Base-by-base conservation (phyloP, 2,329 filamentous ascomycete species). In the Fusarium miscanthi region DNA sequence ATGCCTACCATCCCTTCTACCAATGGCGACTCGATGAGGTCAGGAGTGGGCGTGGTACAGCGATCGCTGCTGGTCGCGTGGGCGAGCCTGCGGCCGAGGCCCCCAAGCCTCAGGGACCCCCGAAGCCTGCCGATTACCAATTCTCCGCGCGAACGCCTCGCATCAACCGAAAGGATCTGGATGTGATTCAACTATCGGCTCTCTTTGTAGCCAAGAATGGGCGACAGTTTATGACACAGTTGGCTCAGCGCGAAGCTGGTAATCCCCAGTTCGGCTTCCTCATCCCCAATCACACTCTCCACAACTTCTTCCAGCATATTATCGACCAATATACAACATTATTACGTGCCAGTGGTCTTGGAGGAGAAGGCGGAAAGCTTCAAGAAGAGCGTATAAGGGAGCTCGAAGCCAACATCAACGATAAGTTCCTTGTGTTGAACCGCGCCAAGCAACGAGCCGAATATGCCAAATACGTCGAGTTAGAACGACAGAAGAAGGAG, bases 221-320 rank as follows among this genome's bases (percentile, higher is more conserved):
- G 19, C 91, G 95, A 69, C 91, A 92, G 69, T 99, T 96, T 84
- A 94, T 97, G 89, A 98, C 94, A 27, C 89, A 92, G 60, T 85
- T 99, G 71, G 94, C 93, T 30, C 95, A 97, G 83, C 90, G 94
- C 74, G 95, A 99, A 84, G 89, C 93, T 23, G 89, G 92, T 78
- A 98, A 98, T 82, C 94, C 91, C 74, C 95, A 99, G 80, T 99
- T 98, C 81, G 94, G 98, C 82, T 99, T 99, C 79, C 87, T 99
- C 59, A 91, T 95, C 59, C 94, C 95, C 21, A 97, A 97, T 78
- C 96, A 99, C 85, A 97, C 94, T 78, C 91, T 98, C 71, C 94
- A 98, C 85, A 95, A 95, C 81, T 98, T 96, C 85, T 98, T 98
- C 82, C 93, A 94, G 76, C 90, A 95, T 72, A 87, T 97, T 66